Evolutionary conservation across 1,139 yeast genomes (phyloP).

Genomic region (Keqinozyma sinolaborantium): DNA sequence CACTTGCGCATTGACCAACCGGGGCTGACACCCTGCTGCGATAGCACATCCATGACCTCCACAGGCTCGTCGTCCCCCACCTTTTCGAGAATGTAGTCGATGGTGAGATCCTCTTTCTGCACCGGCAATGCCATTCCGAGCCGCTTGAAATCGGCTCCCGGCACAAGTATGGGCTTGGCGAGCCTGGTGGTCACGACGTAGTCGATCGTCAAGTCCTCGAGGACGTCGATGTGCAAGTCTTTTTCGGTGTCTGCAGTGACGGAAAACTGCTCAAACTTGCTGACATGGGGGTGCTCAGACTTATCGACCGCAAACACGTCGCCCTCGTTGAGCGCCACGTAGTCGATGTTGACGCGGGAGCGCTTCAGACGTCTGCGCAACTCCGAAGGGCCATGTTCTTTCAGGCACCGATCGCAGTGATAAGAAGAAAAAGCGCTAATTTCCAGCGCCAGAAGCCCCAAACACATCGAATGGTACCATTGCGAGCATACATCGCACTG

Average conservation of each 20-base stretch:
- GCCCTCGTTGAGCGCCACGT: constrained; percentile 78
- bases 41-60: constrained; percentile 88
- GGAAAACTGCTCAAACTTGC: constrained; percentile 24
- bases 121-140: constrained; percentile 41
- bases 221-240: constrained; percentile 13
- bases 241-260: constrained; percentile 10
- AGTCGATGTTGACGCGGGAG: constrained; percentile 56
- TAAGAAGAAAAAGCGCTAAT: constrained; percentile 42
- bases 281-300: constrained; percentile 61
- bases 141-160: constrained; percentile 21
- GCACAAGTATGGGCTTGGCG: constrained; percentile 28
- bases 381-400: constrained; percentile 49
- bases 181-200: constrained; percentile 26
- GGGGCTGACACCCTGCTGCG: constrained; percentile 62
- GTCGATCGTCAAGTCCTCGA: constrained; percentile 29
- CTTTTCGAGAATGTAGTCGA: constrained; percentile 53
- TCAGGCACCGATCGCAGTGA: constrained; percentile 53
- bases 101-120: constrained; percentile 36
- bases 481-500: constrained; percentile 57
- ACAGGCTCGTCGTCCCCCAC: constrained; percentile 65
- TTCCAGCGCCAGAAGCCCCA: constrained; percentile 32
- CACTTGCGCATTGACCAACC: constrained; percentile 74
- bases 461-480: constrained; percentile 63
- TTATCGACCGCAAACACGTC: constrained; percentile 57
- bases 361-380: constrained; percentile 57